Evolutionary conservation across 176 grass and related monocot species (phyloP), one percentile per base, ranked within the genome.

Genomic region (Echinochloa phyllopogon): DNA sequence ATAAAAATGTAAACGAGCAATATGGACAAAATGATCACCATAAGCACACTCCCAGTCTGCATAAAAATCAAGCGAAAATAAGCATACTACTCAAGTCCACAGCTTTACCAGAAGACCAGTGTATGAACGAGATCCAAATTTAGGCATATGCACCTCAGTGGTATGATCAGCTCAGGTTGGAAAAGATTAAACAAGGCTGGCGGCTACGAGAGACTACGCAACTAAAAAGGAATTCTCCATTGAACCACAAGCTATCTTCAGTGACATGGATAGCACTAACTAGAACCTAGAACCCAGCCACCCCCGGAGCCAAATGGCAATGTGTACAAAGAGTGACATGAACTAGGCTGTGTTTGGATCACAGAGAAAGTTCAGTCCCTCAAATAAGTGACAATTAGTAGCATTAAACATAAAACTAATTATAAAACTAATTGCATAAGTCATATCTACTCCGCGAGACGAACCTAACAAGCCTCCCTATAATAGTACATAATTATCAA

Each of bases 181-280:
- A 68, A 39, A 39, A 51, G 25, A 66, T 44, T 9, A 18, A 58
- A 73, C 17, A 41, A 49, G 17, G 18, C 24, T 23, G 55, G 69
- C 42, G 49, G 56, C 50, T 15, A 20, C 41, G 9, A 27, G 14
- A 33, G 69, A 50, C 69, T 42, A 72, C 40, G 11, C n/a, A 33
- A n/a, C 53, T 17, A 62, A 29, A 33, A 74, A 38, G 41, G 43
- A 74, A 58, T 29, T 15, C 10, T 17, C 63, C 14, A 18, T 12
- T 23, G 13, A 65, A 67, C 29, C 52, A 72, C 52, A 47, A 3
- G 65, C 18, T 59, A 29, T 47, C 62, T 65, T 75, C 82, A 53
- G 52, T 87, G 66, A 81, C 85, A 75, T 67, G 85, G 77, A 80
- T 47, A 44, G 59, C 57, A 87, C 69, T 65, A 64, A 9, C 50